These are phyloP conservation scores for Atalantia buxifolia DNA, from an alignment of 345 rosid genomes.

Conservation along the genomic window DNA sequence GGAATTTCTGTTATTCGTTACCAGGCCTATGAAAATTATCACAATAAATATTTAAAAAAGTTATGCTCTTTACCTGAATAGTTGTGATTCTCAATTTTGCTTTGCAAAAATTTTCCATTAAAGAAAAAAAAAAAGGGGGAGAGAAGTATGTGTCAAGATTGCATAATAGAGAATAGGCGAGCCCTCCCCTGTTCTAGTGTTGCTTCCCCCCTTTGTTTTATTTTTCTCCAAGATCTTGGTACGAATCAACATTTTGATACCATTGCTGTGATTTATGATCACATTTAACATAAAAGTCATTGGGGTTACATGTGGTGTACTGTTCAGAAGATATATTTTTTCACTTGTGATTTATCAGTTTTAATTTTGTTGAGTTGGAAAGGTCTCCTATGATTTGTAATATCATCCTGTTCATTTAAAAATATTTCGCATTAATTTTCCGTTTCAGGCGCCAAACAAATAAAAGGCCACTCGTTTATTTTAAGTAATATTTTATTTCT, in stretches of 20 bases:
- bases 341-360: not conserved
- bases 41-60: constrained; percentile 85
- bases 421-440: too few relatives aligned
- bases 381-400: too few relatives aligned
- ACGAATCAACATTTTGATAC: constrained; percentile 12
- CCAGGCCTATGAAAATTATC: constrained; percentile 77
- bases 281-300: constrained; percentile 6
- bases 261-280: constrained; percentile 7
- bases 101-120: not conserved
- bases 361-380: not conserved
- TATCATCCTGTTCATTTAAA: not conserved
- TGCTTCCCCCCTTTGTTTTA: constrained; percentile 14
- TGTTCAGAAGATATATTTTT: too few relatives aligned
- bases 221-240: not conserved
- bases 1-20: too few relatives aligned
- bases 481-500: not conserved
- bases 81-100: constrained; percentile 1
- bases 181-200: not conserved
- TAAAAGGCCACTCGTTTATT: not conserved
- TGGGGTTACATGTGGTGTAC: too few relatives aligned
- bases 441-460: not conserved
- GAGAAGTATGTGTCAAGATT: not conserved
- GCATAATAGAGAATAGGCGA: not conserved
- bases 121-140: not conserved
- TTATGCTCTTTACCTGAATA: constrained; percentile 27